Evolutionary conservation across 2,329 filamentous ascomycete genomes (phyloP), one percentile per base, ranked within the genome.

Genomic region (Grosmannia clavigera): DNA sequence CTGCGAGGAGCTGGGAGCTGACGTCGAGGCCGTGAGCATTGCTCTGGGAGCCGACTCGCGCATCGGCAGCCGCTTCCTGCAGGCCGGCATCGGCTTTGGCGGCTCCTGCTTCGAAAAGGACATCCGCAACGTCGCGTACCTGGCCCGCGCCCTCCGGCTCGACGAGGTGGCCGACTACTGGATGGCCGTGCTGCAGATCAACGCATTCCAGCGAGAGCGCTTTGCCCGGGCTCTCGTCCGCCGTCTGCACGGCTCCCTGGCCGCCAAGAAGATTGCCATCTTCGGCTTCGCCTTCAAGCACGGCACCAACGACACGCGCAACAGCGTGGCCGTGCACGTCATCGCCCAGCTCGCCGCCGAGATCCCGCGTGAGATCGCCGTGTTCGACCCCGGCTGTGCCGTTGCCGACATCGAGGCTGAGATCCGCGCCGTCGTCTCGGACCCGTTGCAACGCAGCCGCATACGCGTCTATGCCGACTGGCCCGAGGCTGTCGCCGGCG

Each of bases 271-370:
- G 38, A 19, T 59, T 7, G 50, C 58, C 35, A 33, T 59, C 16
- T 48, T 59, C 25, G 58, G 58, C 58, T 59, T 59, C 16, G 58
- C 58, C 27, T 59, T 59, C n/a, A 59, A 59, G 50, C 33, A 53
- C 16, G 58, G 58, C 58, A 59, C 58, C 35, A 55, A 54, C 38
- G 58, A 59, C 38, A 59, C 58, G 1, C 58, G 58, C 50, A 59
- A 59, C 58, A 59, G 58, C 11, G 58, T 59, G 4, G 58, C 58
- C 22, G 58, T 59, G 5, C 58, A 55, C 51, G 50, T 59, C 14
- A 54, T 59, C 19, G 50, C 58, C 19, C n/a, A 55, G 51, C 35
- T 59, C 7, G 58, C 58, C 10, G 33, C 31, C 7, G 58, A 59
- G 38, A 35, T 31, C 12, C 58, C 58, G 25, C n/a, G 19, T 1